Base-by-base conservation (phyloP, 2,329 filamentous ascomycete species). In the Xylaria multiplex region DNA sequence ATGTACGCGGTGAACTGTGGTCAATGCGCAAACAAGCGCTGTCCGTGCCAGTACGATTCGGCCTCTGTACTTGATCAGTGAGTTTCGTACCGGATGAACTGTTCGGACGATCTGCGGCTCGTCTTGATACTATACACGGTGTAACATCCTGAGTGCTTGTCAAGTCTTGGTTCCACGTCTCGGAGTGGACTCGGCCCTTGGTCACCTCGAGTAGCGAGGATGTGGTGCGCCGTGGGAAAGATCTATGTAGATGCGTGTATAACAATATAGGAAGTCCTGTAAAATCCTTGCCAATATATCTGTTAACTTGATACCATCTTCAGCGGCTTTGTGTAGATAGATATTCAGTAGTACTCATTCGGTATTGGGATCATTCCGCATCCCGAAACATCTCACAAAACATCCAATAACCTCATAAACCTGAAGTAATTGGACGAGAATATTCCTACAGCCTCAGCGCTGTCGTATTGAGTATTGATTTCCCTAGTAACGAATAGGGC, bases 1-100 rank as follows among this genome's bases (percentile, higher is more conserved):
- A 54, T 55, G 70, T 71, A 68, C 58, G 48, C 71, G 65, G 62
- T 62, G 64, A 70, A 63, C 54, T 68, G 58, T 57, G 35, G 52
- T 53, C 60, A 61, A 45, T 19, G 65, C 62, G 58, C 62, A 64
- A 65, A 62, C 62, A 65, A 52, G 54, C 43, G 42, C 43, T 45
- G 40, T 62, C 55, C 66, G 58, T 56, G 27, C 62, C 59, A 32
- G 35, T 59, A 50, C 46, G 30, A 46, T 67, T 49, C 59, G 11
- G 19, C 35, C 45, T 45, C 53, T 46, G 56, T 48, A 32, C 32
- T 48, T 50, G 46, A 9, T 53, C 59, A 16, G 53, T 62, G 54
- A 45, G 3, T 63, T 62, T 37, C 53, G 45, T 35, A 16, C 43
- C 40, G 35, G 45, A 60, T 61, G 52, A 58, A 35, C 9, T 40